These are phyloP conservation scores for Ramaria sp. DNA, from an alignment of 768 basidiomycete species.

Conservation along the genomic window DNA sequence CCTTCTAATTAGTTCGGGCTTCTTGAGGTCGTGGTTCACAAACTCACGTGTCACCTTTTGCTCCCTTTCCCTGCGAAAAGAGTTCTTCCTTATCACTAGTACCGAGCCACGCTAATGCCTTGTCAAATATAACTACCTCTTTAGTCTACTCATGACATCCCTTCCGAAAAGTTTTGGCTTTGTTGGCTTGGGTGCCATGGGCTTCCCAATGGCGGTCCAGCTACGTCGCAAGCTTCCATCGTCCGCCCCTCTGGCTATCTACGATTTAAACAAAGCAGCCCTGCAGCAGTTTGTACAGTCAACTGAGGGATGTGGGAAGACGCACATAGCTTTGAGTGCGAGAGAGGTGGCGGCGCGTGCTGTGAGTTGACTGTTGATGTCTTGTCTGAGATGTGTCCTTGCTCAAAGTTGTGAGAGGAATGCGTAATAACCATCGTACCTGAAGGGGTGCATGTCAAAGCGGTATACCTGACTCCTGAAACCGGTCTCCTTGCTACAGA, in stretches of 20 bases:
- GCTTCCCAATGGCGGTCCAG: slow-evolving; percentile 5
- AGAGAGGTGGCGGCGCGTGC: slow-evolving; percentile 4
- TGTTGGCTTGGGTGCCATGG: slow-evolving; percentile 9
- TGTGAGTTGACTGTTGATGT: background rate
- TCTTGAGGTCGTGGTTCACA: too few relatives aligned
- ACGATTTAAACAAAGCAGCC: background rate
- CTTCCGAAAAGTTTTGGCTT: slow-evolving; percentile 7
- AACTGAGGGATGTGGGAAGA: background rate
- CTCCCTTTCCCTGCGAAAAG: too few relatives aligned
- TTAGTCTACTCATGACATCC: background rate
- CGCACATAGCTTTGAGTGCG: background rate
- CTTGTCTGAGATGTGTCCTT: background rate
- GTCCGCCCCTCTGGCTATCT: background rate
- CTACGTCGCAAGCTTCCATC: slow-evolving; percentile 1
- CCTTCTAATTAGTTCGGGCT: too few relatives aligned
- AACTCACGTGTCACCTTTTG: too few relatives aligned
- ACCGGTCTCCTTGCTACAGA: slow-evolving; percentile 8
- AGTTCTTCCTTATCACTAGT: too few relatives aligned
- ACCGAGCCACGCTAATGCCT: too few relatives aligned
- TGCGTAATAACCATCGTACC: slow-evolving; percentile 31
- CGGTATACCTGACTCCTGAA: slow-evolving; percentile 8
- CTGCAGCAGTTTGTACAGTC: background rate
- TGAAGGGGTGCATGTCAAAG: slow-evolving; percentile 31
- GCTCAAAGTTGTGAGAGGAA: slow-evolving; percentile 15
- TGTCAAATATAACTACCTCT: background rate